These are phyloP conservation scores for Tylopilus balloui DNA, from an alignment of 768 basidiomycete genomes.

Conservation along the genomic window DNA sequence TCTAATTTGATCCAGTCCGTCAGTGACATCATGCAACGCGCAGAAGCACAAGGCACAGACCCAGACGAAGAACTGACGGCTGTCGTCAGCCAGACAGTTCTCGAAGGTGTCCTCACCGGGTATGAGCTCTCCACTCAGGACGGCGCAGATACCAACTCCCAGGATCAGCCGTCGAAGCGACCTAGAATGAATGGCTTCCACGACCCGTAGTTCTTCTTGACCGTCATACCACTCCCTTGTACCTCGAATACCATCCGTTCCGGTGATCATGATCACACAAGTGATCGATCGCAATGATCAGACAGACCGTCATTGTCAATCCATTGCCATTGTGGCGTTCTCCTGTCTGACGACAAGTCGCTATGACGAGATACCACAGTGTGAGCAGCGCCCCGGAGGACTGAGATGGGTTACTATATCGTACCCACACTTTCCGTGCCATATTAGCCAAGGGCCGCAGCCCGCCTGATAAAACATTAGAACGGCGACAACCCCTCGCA, in stretches of 20 bases:
- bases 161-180: slow-evolving; percentile 20
- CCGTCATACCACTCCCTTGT: slow-evolving; percentile 6
- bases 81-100: slow-evolving; percentile 58
- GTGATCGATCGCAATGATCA: slow-evolving; percentile 32
- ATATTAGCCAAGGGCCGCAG: slow-evolving; percentile 24
- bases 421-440: slow-evolving; percentile 15
- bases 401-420: slow-evolving; percentile 8
- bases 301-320: slow-evolving; percentile 21
- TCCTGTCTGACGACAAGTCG: not conserved
- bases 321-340: not conserved
- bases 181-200: slow-evolving; percentile 23
- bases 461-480: slow-evolving; percentile 10
- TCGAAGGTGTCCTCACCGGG: slow-evolving; percentile 62
- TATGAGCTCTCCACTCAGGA: slow-evolving; percentile 42
- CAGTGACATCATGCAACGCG: slow-evolving; percentile 61
- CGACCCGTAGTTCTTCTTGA: slow-evolving; percentile 1
- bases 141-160: slow-evolving; percentile 2
- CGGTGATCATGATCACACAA: slow-evolving; percentile 33
- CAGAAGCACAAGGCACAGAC: slow-evolving; percentile 53
- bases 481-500: slow-evolving; percentile 15
- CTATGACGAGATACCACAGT: not conserved
- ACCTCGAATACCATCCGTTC: slow-evolving; percentile 22
- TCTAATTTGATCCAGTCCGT: slow-evolving; percentile 60
- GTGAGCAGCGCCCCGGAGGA: slow-evolving; percentile 11
- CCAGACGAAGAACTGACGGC: slow-evolving; percentile 62